Conservation (phyloP, 2,329 filamentous ascomycete genomes). For the Alternaria longipes region DNA sequence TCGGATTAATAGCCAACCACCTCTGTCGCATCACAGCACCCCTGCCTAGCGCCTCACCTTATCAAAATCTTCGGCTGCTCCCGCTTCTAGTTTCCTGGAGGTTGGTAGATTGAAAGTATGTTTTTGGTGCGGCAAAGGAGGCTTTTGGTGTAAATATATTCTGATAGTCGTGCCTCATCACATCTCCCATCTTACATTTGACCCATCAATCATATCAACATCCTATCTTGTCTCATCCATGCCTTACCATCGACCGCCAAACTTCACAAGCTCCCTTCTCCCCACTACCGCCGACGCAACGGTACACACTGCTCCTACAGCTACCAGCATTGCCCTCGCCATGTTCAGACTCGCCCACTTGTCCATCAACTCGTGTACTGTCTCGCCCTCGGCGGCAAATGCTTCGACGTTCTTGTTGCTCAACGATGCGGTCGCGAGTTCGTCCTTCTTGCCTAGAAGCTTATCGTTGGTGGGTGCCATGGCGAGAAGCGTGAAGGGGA, state of each 20-base stretch:
- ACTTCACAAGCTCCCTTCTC: constrained; percentile 36
- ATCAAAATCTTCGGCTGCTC: too few species aligned
- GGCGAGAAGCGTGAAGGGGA: constrained; percentile 63
- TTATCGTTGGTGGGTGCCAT: constrained; percentile 60
- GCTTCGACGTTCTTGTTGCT: constrained; percentile 51
- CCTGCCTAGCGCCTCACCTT: too few species aligned
- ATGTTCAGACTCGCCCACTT: constrained; percentile 65
- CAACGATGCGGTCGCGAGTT: constrained; percentile 49
- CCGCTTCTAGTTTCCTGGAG: too few species aligned
- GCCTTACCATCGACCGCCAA: constrained; percentile 29
- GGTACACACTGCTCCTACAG: constrained; percentile 35
- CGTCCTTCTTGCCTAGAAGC: constrained; percentile 57
- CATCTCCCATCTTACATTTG: too few species aligned
- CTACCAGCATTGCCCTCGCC: constrained; percentile 51
- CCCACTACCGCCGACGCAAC: constrained; percentile 37
- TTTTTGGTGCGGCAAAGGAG: too few species aligned
- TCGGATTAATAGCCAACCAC: too few species aligned
- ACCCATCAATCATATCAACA: not conserved
- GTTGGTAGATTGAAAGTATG: too few species aligned
- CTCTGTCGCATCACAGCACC: too few species aligned
- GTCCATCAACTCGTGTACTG: constrained; percentile 63
- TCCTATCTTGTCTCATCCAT: constrained; percentile 17
- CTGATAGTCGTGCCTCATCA: too few species aligned
- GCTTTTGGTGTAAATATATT: not conserved
- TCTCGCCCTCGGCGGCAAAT: constrained; percentile 55